A percentile compares a stretch with the other conserved stretches of the same genome.
phyloP scores from a whole-genome alignment of 805 yeast genomes.

The Pichia californica region DNA sequence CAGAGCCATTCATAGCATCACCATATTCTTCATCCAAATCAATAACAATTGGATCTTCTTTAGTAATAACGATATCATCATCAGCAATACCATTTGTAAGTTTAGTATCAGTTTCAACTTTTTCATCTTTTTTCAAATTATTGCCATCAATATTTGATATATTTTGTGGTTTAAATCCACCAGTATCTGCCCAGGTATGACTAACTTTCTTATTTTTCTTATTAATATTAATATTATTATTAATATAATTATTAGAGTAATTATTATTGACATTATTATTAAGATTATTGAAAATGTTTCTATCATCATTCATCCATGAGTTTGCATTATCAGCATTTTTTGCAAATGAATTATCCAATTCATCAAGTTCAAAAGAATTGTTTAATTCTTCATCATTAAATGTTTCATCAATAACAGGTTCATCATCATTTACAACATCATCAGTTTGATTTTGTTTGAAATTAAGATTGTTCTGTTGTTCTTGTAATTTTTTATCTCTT shows the following conservation, averaged over 20 bases:
- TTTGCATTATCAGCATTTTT: too few species aligned
- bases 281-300: too few species aligned
- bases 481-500: neutral
- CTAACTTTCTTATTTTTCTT: neutral
- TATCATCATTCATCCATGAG: too few species aligned
- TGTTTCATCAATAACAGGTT: too few species aligned
- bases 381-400: too few species aligned
- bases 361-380: too few species aligned
- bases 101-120: too few species aligned
- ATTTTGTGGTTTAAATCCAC: slow-evolving; percentile 2
- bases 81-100: neutral
- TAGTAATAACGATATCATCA: neutral
- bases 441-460: too few species aligned
- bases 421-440: too few species aligned
- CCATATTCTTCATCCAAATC: slow-evolving; percentile 28
- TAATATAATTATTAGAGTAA: neutral
- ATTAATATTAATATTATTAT: neutral
- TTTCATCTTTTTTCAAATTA: neutral
- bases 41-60: neutral
- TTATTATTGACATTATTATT: neutral
- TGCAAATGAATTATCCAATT: too few species aligned
- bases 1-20: too few species aligned
- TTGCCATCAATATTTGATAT: neutral
- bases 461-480: too few species aligned
- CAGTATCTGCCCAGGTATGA: slow-evolving; percentile 1